Base-by-base conservation (phyloP, 2,329 filamentous ascomycete genomes). In the Ceratocystis harringtonii region DNA sequence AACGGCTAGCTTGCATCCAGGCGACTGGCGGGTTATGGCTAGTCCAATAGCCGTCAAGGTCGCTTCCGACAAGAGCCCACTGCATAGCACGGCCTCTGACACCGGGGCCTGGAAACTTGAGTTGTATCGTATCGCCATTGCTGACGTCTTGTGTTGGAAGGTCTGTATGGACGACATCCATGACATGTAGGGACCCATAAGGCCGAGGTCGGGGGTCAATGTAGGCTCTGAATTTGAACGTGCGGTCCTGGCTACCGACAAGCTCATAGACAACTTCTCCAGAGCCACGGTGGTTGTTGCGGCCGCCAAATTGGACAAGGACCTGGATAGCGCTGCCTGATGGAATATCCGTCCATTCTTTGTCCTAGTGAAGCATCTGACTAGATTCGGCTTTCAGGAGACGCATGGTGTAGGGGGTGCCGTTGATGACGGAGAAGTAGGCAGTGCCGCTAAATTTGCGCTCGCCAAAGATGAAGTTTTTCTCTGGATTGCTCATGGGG, bases 1-100 rank as follows among this genome's bases (percentile, higher is more conserved):
- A 67, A 58, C 69, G 68, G 28, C 71, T 69, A 5, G 44, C 45
- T 17, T 66, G 64, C 72, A 73, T 73, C 71, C 71, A 73, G 4
- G 43, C 41, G 15, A 65, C 43, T 7, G 65, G 65, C 3, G 65
- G 65, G 17, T 65, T 61, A 22, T 61, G 45, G 48, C 64, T 65
- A 22, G 57, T 65, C 64, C 64, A 65, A 44, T 50, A 62, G n/a
- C 64, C 64, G 30, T 65, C n/a, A 32, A 45, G 7, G 10, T 65
- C 64, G 45, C 57, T 62, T 28, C 64, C 64, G 44, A 57, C 22
- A 25, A 65, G 30, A 30, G 32, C 45, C 64, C 64, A 65, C 50
- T 57, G 64, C 45, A 65, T 55, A 25, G 64, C 48, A 30, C 63
- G 63, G 15, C 63, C 63, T 7, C 63, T 55, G 8, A 65, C 63